Base-by-base conservation (phyloP, 306 rosid species). In the Quercus alba region DNA sequence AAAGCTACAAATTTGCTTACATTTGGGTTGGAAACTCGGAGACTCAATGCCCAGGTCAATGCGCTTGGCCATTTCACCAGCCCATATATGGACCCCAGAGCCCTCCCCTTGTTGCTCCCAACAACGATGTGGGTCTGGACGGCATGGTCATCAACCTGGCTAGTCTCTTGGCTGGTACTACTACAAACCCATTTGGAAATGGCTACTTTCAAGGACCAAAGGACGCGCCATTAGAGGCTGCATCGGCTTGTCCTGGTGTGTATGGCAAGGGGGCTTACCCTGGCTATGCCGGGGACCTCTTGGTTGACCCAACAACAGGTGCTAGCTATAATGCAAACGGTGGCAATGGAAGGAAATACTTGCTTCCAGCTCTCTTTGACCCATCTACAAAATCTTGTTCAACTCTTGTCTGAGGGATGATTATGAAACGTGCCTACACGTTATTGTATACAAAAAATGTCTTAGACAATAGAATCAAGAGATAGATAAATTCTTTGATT, bases 11-110 rank as follows among this genome's bases (percentile, higher is more conserved):
- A 23, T 84, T 82, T 10, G 56, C 85, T 20, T 90, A 90, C 81
- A 25, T 88, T 33, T 91, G 94, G 97, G 94, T 88, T 3, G 97
- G 94, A 13, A 88, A 91, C 52, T 90, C 97, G 0, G 91, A 81
- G 73, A 87, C 80, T 1, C 97, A 92, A 5, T 92, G 97, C 75
- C 94, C 94, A 0, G 92, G 94, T 3, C 88, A 88, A 20, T 92
- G 97, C 15, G 91, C 92, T 0, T 92, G 94, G 97, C 90, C 93
- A 0, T 91, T 86, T 70, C 93, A 91, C 67, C 90, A 85, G 44
- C 90, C 93, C 5, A 61, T 90, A 14, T 88, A 91, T 14, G 97
- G 94, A 0, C 89, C 92, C 0, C 91, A 88, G 63, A 74, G 67
- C 70, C 83, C 89, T 10, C 85, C 90, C 0, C 72, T 91, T 68